phyloP scores from a whole-genome alignment of 2,329 filamentous ascomycete species.

The Allantophomopsis cytisporea region DNA sequence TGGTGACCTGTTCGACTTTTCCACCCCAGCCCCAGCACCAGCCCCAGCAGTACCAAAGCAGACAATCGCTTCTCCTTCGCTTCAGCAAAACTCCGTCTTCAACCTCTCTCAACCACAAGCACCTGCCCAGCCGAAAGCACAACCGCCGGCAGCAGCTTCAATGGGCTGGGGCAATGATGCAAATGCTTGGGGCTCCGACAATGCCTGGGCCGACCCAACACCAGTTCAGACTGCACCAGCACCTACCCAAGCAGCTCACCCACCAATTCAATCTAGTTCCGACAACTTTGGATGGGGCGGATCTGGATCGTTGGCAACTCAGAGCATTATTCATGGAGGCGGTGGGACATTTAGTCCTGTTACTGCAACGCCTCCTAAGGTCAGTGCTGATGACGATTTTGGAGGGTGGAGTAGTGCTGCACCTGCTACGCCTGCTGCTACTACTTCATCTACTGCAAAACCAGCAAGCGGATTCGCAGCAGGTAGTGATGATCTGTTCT shows the following conservation, averaged over 20 bases:
- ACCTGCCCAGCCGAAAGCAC: constrained; percentile 24
- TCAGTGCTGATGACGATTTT: constrained; percentile 87
- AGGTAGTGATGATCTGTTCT: constrained; percentile 77
- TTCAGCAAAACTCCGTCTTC: constrained; percentile 52
- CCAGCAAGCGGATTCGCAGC: constrained; percentile 46
- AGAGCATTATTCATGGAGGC: constrained; percentile 46
- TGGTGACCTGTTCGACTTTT: constrained; percentile 73
- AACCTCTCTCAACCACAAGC: constrained; percentile 48
- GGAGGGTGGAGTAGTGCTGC: constrained; percentile 79
- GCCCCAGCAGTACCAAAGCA: constrained; percentile 27
- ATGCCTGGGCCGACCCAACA: constrained; percentile 65
- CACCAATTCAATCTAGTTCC: constrained; percentile 23
- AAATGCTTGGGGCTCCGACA: constrained; percentile 72
- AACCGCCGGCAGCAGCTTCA: constrained; percentile 22
- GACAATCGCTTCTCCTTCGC: constrained; percentile 19
- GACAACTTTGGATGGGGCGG: constrained; percentile 51
- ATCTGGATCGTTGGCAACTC: constrained; percentile 35
- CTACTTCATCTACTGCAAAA: constrained; percentile 31
- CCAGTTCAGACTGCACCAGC: constrained; percentile 34
- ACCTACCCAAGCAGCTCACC: constrained; percentile 12
- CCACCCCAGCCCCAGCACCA: constrained; percentile 32
- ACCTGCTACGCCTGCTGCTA: constrained; percentile 33
- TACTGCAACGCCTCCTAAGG: constrained; percentile 38
- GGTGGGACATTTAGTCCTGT: constrained; percentile 49
- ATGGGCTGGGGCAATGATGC: constrained; percentile 29